Evolutionary conservation across 1,284 basidiomycete species (phyloP), one percentile per base, ranked within the genome.

Genomic region (Malassezia globosa): DNA sequence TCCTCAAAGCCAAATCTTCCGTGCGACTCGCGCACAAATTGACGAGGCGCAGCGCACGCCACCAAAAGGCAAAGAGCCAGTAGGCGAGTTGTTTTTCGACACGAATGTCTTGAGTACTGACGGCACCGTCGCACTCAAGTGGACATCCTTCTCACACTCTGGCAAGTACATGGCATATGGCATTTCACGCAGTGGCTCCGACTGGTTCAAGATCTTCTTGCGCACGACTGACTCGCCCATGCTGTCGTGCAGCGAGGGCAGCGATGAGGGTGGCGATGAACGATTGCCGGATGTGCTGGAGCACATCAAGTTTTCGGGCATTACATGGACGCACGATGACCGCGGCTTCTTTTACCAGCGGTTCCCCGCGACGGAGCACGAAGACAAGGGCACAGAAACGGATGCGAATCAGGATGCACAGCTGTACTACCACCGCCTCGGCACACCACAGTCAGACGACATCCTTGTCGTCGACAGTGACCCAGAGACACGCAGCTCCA

Each of bases 291-390:
- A 71, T 51, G 52, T 45, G 42, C 50, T 71, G 5, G 55, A 61
- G 21, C 43, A 63, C 38, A 52, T 69, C 56, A 71, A 71, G 47
- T 71, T 69, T 51, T 61, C 58, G 4, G 45, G 53, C 18, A 55
- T 58, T 19, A 33, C 51, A 4, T 71, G 66, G 55, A 61, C 60
- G 7, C 60, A 67, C 39, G 68, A 71, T 46, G 63, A 66, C 55
- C 43, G 54, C 35, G 68, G 68, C 31, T 43, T 71, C 42, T 68
- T 71, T 46, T 71, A 69, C 55, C 66, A 67, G 48, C 55, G 54
- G 22, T 69, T 52, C 49, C 67, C 67, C 14, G 54, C 60, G 0
- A 55, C 46, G 13, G 47, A 29, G n/a, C 60, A 58, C n/a, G 40
- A 41, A 16, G 64, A 67, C 59, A 56, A 60, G 34, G 68, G 68